A percentile compares a stretch with the other conserved stretches of the same genome.
These are phyloP conservation scores for Mycotypha africana DNA, from an alignment of 371 early-diverging fungal genomes.

Conservation along the genomic window DNA sequence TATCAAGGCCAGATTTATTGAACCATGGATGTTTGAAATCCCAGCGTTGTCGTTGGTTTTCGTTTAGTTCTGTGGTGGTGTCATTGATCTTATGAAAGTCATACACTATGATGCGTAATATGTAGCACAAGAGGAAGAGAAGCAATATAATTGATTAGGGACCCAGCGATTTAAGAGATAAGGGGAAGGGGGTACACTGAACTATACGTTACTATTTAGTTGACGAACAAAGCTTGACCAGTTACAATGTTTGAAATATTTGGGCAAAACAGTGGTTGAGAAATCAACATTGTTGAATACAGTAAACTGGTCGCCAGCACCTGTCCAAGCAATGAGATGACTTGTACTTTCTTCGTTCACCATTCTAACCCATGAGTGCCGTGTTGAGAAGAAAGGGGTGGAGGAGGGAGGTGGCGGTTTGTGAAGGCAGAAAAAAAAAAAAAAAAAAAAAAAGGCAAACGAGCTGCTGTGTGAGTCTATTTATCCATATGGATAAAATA, in stretches of 20 bases:
- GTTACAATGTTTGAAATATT: constrained; percentile 24
- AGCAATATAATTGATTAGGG: too few relatives aligned
- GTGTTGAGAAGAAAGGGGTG: background rate
- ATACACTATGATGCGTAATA: constrained; percentile 12
- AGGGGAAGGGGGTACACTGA: background rate
- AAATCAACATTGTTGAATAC: constrained; percentile 19
- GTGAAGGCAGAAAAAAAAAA: too few relatives aligned
- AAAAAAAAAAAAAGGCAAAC: background rate
- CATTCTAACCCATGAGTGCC: constrained; percentile 10
- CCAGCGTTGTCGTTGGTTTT: constrained; percentile 7
- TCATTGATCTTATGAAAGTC: constrained; percentile 23
- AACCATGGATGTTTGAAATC: constrained; percentile 22
- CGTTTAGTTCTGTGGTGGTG: background rate
- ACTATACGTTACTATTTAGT: constrained; percentile 14
- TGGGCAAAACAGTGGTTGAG: constrained; percentile 16
- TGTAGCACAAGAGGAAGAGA: background rate
- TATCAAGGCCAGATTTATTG: constrained; percentile 4
- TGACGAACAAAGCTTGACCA: constrained; percentile 27
- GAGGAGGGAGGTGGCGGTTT: too few relatives aligned
- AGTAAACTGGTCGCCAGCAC: constrained; percentile 17
- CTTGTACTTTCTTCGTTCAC: constrained; percentile 14
- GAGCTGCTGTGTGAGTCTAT: background rate
- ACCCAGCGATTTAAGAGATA: too few relatives aligned
- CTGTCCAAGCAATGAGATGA: constrained; percentile 17
- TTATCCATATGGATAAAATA: background rate